Conservation (phyloP, 2,329 filamentous ascomycete species). For the Bisporella sp. region DNA sequence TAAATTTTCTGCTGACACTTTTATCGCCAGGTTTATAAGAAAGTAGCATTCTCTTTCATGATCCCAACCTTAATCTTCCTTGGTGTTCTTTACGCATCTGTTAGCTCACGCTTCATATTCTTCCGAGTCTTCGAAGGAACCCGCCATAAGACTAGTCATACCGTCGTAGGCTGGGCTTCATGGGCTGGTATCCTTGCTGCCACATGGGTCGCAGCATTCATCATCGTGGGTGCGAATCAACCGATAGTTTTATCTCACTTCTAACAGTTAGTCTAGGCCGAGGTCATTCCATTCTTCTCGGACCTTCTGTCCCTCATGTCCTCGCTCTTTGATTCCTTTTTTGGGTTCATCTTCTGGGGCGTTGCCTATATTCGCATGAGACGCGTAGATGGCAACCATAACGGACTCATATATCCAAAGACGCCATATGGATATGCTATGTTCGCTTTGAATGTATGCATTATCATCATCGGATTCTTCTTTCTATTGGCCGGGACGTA, state of each 20-base stretch:
- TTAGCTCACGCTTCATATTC: conserved; percentile 85
- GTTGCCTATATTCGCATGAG: conserved; percentile 75
- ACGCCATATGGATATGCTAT: conserved; percentile 38
- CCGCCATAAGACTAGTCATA: conserved; percentile 74
- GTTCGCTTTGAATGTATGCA: conserved; percentile 60
- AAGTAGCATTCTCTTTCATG: conserved; percentile 91
- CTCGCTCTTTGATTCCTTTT: conserved; percentile 88
- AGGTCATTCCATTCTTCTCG: conserved; percentile 90
- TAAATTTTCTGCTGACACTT: too few species aligned
- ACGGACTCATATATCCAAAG: conserved; percentile 24
- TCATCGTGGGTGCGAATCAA: conserved; percentile 49
- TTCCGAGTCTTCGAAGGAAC: conserved; percentile 80
- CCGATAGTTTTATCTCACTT: not conserved
- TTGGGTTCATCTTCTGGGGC: conserved; percentile 94
- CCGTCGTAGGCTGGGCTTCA: conserved; percentile 68
- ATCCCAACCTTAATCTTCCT: conserved; percentile 90
- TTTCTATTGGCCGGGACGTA: conserved; percentile 82
- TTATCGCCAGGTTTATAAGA: conserved; percentile 55
- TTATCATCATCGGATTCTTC: conserved; percentile 71
- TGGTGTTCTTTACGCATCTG: conserved; percentile 83
- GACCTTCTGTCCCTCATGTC: conserved; percentile 66
- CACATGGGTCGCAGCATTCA: conserved; percentile 83
- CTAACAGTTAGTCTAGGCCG: conserved; percentile 39
- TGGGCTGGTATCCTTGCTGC: conserved; percentile 70
- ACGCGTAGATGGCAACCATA: conserved; percentile 50